These are phyloP conservation scores for Edhazardia aedis DNA, from an alignment of 371 early-diverging fungal species.

Conservation along the genomic window DNA sequence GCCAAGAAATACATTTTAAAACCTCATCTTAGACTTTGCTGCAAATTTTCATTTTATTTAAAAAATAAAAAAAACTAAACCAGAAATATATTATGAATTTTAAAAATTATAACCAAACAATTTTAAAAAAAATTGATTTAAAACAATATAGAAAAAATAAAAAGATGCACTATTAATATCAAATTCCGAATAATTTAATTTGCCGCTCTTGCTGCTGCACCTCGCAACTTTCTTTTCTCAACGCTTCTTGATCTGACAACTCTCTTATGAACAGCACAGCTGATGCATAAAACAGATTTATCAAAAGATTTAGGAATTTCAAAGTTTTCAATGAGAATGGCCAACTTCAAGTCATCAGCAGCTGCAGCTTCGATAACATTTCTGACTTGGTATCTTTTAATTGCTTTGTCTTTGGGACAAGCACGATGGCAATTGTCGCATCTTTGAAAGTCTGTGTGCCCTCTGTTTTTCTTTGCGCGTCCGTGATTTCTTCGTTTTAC, in stretches of 20 bases:
- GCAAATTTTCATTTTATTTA: too few relatives aligned
- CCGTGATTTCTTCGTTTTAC: slow-evolving; percentile 89
- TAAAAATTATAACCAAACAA: too few relatives aligned
- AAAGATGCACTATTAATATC: too few relatives aligned
- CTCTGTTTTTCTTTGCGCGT: slow-evolving; percentile 88
- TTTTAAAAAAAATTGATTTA: too few relatives aligned
- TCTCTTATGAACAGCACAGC: slow-evolving; percentile 87
- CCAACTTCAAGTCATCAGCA: slow-evolving; percentile 73
- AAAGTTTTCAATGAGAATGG: slow-evolving; percentile 73
- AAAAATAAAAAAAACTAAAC: too few relatives aligned
- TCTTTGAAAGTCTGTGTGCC: slow-evolving; percentile 75
- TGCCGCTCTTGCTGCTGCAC: too few relatives aligned
- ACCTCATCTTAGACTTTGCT: too few relatives aligned
- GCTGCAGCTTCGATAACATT: slow-evolving; percentile 92
- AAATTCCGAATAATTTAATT: too few relatives aligned
- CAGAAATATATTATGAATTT: too few relatives aligned
- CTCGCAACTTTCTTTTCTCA: slow-evolving; percentile 66
- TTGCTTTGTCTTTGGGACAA: slow-evolving; percentile 95
- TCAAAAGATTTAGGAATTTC: slow-evolving; percentile 86
- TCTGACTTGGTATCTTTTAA: slow-evolving; percentile 83
- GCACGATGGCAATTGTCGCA: slow-evolving; percentile 91
- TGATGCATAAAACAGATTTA: slow-evolving; percentile 84
- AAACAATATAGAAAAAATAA: too few relatives aligned
- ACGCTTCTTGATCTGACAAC: slow-evolving; percentile 80
- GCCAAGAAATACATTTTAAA: too few relatives aligned